phyloP scores from a whole-genome alignment of 83 land plant species.

The Thuja plicata region DNA sequence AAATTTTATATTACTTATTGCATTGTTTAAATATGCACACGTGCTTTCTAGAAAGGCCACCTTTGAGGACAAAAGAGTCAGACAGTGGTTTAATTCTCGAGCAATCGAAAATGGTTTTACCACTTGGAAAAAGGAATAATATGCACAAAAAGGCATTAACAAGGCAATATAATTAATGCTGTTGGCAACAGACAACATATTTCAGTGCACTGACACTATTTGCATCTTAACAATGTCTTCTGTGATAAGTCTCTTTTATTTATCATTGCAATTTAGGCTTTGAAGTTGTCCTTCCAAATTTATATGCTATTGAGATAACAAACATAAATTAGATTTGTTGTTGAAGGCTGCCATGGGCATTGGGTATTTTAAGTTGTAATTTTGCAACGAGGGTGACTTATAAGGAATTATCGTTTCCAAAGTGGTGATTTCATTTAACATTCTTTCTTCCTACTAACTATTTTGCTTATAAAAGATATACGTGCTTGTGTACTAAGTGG shows the following conservation, averaged over 20 bases:
- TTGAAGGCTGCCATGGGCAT: no score
- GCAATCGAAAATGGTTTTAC: neutral
- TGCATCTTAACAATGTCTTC: neutral
- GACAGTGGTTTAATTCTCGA: neutral
- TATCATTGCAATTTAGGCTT: neutral
- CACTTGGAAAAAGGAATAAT: neutral
- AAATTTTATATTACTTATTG: neutral
- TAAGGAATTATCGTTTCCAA: no score
- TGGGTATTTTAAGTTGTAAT: no score
- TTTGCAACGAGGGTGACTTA: no score
- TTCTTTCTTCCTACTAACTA: no score
- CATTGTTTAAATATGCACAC: neutral
- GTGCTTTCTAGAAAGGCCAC: neutral
- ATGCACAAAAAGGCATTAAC: neutral
- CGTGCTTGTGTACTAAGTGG: no score
- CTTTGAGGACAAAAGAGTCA: neutral
- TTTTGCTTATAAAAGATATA: no score
- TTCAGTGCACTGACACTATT: neutral
- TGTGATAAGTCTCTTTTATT: neutral
- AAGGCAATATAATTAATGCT: neutral
- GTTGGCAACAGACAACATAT: neutral
- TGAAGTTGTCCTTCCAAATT: neutral
- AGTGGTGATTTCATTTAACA: no score
- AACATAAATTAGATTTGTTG: neutral
- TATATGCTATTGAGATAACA: neutral